Conservation (phyloP, 352 stramenopile species). For the Thalassiosira ordinaria region DNA sequence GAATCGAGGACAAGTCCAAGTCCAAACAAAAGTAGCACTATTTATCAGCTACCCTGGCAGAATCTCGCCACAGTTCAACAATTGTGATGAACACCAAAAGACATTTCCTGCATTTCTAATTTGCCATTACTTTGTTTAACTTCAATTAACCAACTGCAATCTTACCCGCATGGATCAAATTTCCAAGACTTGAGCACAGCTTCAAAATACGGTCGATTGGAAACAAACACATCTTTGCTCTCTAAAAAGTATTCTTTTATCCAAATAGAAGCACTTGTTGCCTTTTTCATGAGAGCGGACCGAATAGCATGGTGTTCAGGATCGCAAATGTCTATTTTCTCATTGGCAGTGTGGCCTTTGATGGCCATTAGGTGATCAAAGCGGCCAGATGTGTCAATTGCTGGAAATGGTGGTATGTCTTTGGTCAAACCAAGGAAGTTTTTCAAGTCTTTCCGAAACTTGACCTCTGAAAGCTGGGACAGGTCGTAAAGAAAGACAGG, state of each 20-base stretch:
- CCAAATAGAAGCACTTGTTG: conserved; percentile 24
- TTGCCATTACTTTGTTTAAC: no score
- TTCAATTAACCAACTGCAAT: no score
- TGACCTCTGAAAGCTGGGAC: conserved; percentile 47
- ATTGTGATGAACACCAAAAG: no score
- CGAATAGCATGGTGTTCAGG: conserved; percentile 31
- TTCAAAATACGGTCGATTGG: conserved; percentile 20
- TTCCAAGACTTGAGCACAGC: conserved; percentile 24
- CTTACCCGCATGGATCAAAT: conserved; percentile 19
- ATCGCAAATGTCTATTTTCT: conserved; percentile 60
- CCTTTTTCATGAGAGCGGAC: conserved; percentile 49
- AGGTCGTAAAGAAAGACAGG: conserved; percentile 64
- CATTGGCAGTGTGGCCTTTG: conserved; percentile 24
- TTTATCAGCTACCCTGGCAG: no score
- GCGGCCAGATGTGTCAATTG: conserved; percentile 30
- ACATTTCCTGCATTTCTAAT: no score
- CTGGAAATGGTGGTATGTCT: conserved; percentile 43
- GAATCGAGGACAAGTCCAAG: no score
- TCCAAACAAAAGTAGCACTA: no score
- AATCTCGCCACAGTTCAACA: no score
- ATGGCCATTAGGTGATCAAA: conserved; percentile 34
- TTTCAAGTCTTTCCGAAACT: conserved; percentile 44
- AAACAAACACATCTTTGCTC: conserved; percentile 37
- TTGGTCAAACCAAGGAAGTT: conserved; percentile 33
- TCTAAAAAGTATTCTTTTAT: conserved; percentile 35